Evolutionary conservation across 2,329 filamentous ascomycete genomes (phyloP).

Genomic region (Fusarium compactum): DNA sequence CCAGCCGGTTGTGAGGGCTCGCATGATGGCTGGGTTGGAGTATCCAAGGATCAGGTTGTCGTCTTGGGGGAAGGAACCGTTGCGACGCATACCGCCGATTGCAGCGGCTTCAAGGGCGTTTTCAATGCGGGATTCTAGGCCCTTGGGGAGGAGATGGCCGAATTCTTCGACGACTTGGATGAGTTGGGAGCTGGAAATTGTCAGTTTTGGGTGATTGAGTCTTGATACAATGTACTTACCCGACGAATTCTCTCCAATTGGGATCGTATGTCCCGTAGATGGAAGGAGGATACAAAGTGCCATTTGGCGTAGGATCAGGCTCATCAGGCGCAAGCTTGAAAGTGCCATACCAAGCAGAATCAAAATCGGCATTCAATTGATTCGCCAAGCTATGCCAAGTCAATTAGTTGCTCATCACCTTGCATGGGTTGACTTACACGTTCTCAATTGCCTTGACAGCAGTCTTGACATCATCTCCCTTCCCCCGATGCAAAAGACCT

Average conservation of each 20-base stretch:
- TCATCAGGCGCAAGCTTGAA: constrained; percentile 22
- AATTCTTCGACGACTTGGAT: constrained; percentile 23
- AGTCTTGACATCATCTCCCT: constrained; percentile 12
- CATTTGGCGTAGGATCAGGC: constrained; percentile 15
- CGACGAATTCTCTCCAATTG: constrained; percentile 21
- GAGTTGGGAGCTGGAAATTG: background rate
- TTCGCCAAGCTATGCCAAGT: background rate
- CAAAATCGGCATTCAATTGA: constrained; percentile 14
- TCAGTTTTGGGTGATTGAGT: fast-evolving
- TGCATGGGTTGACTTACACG: background rate
- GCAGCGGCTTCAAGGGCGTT: constrained; percentile 11
- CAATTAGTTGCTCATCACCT: fast-evolving
- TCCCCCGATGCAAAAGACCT: constrained; percentile 46
- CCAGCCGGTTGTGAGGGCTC: constrained; percentile 56
- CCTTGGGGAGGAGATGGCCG: background rate
- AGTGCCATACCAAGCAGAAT: constrained; percentile 19
- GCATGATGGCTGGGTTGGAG: constrained; percentile 58
- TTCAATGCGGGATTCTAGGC: constrained; percentile 11
- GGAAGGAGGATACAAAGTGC: constrained; percentile 5
- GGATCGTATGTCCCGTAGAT: constrained; percentile 23
- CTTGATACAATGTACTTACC: background rate
- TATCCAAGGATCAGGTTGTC: constrained; percentile 50
- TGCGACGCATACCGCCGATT: constrained; percentile 23
- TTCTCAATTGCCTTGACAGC: constrained; percentile 20
- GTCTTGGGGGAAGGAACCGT: constrained; percentile 2